phyloP scores from a whole-genome alignment of 352 stramenopile species.

The Pythium aquatile region DNA sequence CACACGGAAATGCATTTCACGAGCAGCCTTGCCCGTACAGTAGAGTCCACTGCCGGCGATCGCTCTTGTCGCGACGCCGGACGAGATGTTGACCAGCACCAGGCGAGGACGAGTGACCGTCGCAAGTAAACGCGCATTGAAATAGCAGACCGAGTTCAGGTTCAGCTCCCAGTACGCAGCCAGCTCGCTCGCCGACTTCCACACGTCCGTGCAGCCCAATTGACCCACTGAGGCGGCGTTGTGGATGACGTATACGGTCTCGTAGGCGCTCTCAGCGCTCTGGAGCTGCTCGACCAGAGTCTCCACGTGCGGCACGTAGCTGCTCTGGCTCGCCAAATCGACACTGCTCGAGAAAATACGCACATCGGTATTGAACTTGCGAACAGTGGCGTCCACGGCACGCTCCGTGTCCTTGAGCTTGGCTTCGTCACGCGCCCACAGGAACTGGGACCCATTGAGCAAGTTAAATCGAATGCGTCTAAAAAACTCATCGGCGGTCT shows the following conservation, averaged over 20 bases:
- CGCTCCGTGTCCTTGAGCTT: constrained; percentile 22
- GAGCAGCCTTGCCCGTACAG: constrained; percentile 80
- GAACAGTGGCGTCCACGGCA: constrained; percentile 4
- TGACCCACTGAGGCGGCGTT: constrained; percentile 16
- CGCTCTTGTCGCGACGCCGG: constrained; percentile 3
- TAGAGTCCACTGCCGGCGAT: constrained; percentile 45
- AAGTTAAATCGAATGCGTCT: neutral
- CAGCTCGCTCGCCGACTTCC: constrained; percentile 5
- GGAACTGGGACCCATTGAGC: neutral
- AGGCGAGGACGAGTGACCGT: neutral
- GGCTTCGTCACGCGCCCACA: constrained; percentile 15
- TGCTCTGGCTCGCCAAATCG: constrained; percentile 11
- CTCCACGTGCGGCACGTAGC: constrained; percentile 14
- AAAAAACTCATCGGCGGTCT: neutral
- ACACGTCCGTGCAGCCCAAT: constrained; percentile 17
- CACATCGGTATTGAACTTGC: neutral
- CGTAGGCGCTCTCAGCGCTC: constrained; percentile 10
- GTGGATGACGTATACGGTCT: constrained; percentile 16
- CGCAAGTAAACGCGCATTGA: constrained; percentile 17
- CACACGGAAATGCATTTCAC: constrained; percentile 87
- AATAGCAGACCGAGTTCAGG: constrained; percentile 16
- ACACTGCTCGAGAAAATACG: constrained; percentile 10
- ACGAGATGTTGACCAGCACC: constrained; percentile 20
- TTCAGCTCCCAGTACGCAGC: constrained; percentile 20
- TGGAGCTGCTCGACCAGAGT: constrained; percentile 8